A percentile compares a stretch with the other conserved stretches of the same genome.
Conservation (phyloP, 371 early-diverging fungal species). For the Rhizopus arrhizus region DNA sequence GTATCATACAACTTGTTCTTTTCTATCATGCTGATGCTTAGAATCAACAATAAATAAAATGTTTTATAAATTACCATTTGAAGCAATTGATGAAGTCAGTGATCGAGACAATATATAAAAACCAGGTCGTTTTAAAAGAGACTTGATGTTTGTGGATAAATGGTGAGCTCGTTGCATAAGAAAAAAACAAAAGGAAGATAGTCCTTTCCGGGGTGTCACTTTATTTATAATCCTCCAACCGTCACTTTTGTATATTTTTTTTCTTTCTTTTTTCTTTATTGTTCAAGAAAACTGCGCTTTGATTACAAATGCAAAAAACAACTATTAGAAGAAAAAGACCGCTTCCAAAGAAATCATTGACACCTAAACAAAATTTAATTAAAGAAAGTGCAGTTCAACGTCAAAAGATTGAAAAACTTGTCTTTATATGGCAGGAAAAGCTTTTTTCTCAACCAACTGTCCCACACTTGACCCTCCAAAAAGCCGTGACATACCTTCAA, state of each 20-base stretch:
- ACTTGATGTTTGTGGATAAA: too few relatives aligned
- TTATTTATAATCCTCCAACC: too few relatives aligned
- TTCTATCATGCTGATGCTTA: conserved; percentile 4
- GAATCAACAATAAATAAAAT: neutral
- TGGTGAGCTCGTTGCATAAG: too few relatives aligned
- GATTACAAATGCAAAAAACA: neutral
- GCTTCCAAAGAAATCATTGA: conserved; percentile 28
- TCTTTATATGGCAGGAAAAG: conserved; percentile 63
- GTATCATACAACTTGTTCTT: conserved; percentile 49
- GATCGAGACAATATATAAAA: too few relatives aligned
- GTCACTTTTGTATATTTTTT: too few relatives aligned
- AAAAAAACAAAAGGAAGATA: too few relatives aligned
- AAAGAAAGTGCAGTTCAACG: conserved; percentile 55
- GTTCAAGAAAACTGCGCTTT: too few relatives aligned
- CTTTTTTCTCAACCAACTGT: conserved; percentile 43
- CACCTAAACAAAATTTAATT: conserved; percentile 49
- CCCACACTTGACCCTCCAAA: conserved; percentile 18
- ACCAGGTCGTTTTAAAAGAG: too few relatives aligned
- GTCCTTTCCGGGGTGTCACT: too few relatives aligned
- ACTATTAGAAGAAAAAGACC: neutral
- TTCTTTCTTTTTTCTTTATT: too few relatives aligned
- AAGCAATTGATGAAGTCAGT: too few relatives aligned
- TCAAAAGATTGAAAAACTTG: conserved; percentile 50
- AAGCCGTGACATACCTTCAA: conserved; percentile 43
- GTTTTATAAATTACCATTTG: neutral